Percentiles rank a stretch among this genome's conserved stretches.
Conservation (phyloP, 1,139 yeast species). For the Zhuliangozyma blackwelliae region DNA sequence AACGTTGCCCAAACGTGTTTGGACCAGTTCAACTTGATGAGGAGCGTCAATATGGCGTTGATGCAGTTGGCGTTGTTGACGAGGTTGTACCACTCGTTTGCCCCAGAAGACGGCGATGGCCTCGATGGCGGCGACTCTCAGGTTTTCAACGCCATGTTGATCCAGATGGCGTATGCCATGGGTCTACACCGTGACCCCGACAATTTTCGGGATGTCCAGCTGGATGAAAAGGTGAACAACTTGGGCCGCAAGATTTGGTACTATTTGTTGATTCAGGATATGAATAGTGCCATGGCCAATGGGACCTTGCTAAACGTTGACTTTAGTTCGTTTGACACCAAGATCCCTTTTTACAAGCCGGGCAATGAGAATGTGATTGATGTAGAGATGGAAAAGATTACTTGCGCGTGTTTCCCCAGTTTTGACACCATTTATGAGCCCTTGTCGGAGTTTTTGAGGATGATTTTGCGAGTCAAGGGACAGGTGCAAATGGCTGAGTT, state of each 20-base stretch:
- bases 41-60: conserved; percentile 39
- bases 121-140: conserved; percentile 48
- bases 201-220: conserved; percentile 15
- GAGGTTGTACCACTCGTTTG: conserved; percentile 34
- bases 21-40: conserved; percentile 32
- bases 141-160: conserved; percentile 31
- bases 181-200: conserved; percentile 46
- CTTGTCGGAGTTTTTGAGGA: conserved; percentile 14
- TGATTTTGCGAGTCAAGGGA: conserved; percentile 18
- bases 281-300: conserved; percentile 29
- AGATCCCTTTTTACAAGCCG: conserved; percentile 24
- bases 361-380: conserved; percentile 30
- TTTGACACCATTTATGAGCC: conserved; percentile 16
- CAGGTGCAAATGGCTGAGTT: conserved; percentile 17
- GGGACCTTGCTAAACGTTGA: conserved; percentile 36
- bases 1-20: conserved; percentile 37
- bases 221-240: conserved; percentile 23
- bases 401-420: conserved; percentile 13
- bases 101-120: conserved; percentile 51
- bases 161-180: conserved; percentile 38
- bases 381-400: conserved; percentile 20
- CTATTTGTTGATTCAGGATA: conserved; percentile 29
- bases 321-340: conserved; percentile 30
- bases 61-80: conserved; percentile 44
- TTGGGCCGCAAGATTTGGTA: conserved; percentile 36